Evolutionary conservation across 371 early-diverging fungal species (phyloP).

Genomic region (Coemansia sp.): DNA sequence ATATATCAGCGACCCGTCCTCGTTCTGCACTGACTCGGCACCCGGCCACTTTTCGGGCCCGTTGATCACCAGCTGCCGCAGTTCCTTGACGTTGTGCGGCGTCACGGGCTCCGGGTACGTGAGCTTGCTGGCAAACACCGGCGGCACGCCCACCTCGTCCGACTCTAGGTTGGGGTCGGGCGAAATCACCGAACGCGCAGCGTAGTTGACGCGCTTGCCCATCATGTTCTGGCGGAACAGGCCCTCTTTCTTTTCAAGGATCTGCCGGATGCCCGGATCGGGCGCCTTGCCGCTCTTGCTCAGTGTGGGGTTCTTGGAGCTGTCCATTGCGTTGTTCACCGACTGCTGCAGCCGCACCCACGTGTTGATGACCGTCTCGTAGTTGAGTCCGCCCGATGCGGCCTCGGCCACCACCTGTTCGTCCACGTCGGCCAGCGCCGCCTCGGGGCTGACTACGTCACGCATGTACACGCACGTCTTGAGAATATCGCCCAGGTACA

Average conservation of each 20-base stretch:
- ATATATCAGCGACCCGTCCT: slow-evolving; percentile 87
- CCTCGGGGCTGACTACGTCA: slow-evolving; percentile 54
- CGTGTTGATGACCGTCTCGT: slow-evolving; percentile 63
- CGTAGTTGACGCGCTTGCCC: slow-evolving; percentile 99
- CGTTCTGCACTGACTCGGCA: slow-evolving; percentile 91
- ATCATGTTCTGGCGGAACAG: slow-evolving; percentile 99
- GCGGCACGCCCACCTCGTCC: slow-evolving; percentile 98
- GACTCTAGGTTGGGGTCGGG: slow-evolving; percentile 99
- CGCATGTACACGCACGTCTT: slow-evolving; percentile 74
- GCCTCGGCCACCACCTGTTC: slow-evolving; percentile 7
- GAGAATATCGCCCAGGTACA: slow-evolving; percentile 80
- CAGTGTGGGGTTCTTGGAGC: slow-evolving; percentile 67
- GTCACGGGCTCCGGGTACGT: slow-evolving; percentile 99
- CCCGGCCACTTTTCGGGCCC: slow-evolving; percentile 99
- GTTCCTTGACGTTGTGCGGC: slow-evolving; percentile 86
- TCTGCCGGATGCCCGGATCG: slow-evolving; percentile 92
- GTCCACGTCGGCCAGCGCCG: neutral
- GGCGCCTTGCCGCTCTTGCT: slow-evolving; percentile 59
- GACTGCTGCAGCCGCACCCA: slow-evolving; percentile 86
- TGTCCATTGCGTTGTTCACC: slow-evolving; percentile 94
- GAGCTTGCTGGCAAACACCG: slow-evolving; percentile 95
- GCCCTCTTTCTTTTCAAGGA: slow-evolving; percentile 99
- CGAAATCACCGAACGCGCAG: slow-evolving; percentile 99
- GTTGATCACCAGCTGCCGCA: slow-evolving; percentile 96
- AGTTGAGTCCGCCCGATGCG: slow-evolving; percentile 15